Base-by-base conservation (phyloP, 768 basidiomycete genomes). In the Kwoniella sp. region DNA sequence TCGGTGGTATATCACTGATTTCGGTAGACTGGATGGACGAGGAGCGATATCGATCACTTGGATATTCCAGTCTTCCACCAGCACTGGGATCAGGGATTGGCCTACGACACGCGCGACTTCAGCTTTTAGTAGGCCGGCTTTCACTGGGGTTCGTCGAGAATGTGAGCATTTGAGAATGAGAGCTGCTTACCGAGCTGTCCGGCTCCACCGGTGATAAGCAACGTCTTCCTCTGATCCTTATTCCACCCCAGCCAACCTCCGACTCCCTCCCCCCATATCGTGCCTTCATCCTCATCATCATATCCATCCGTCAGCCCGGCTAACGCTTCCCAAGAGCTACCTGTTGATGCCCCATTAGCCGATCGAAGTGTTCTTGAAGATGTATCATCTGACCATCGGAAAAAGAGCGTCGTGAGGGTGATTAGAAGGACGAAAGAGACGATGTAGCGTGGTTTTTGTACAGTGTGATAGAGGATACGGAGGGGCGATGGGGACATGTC, bases 131-230 rank as follows among this genome's bases (percentile, higher is more conserved):
- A 27, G 0, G 52, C 63, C 29, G n/a, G n/a, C n/a, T n/a, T n/a
- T n/a, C n/a, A n/a, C n/a, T n/a, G n/a, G n/a, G n/a, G n/a, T n/a
- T n/a, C n/a, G n/a, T n/a, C n/a, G n/a, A n/a, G n/a, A n/a, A n/a
- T n/a, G n/a, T n/a, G n/a, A n/a, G n/a, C n/a, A n/a, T n/a, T n/a
- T n/a, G n/a, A n/a, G n/a, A n/a, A n/a, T n/a, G n/a, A n/a, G n/a
- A n/a, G n/a, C n/a, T 27, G 37, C 74, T 46, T 47, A 76, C 74
- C 74, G 17, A 77, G 50, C 22, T 69, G 67, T 1, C 74, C 72
- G 10, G 71, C 68, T 36, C 76, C 76, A 8, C 74, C 76, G 1
- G 74, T 75, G 26, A 77, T 55, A 19, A 77, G 52, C 24, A 77
- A 21, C 0, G 62, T 29, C 27, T 27, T 64, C 62, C 54, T 63